Percentiles rank a stretch among this genome's conserved stretches.
Evolutionary conservation across 805 yeast species (phyloP).

Genomic region (Candida sithepensis): DNA sequence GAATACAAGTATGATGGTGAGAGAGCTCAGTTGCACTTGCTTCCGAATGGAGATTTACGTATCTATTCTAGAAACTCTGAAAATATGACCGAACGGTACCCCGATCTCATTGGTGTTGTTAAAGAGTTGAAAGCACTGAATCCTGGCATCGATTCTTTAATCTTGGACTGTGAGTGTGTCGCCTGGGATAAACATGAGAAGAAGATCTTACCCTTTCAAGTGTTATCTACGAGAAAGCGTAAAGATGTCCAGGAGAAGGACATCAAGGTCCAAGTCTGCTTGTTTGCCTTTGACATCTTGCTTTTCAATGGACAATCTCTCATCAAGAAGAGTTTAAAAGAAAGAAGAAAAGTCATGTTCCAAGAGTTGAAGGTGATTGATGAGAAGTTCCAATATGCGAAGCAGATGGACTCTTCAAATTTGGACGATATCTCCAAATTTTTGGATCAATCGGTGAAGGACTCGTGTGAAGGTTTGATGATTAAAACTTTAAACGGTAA

Average conservation of each 20-base stretch:
- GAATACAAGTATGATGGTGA: conserved; percentile 98
- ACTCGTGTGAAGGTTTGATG: conserved; percentile 95
- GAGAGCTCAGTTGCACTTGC: conserved; percentile 87
- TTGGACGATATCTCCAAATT: conserved; percentile 75
- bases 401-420: conserved; percentile 64
- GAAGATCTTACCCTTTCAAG: conserved; percentile 92
- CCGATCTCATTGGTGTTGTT: conserved; percentile 75
- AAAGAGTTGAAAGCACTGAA: conserved; percentile 38
- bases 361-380: conserved; percentile 55
- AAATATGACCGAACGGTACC: conserved; percentile 94
- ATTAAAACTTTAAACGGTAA: conserved; percentile 80
- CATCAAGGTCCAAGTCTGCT: conserved; percentile 85
- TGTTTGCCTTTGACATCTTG: conserved; percentile 87
- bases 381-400: conserved; percentile 83
- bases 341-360: conserved; percentile 61
- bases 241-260: conserved; percentile 87
- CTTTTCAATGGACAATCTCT: conserved; percentile 71
- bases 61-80: conserved; percentile 94
- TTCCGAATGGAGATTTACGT: conserved; percentile 60
- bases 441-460: conserved; percentile 84
- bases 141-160: conserved; percentile 49
- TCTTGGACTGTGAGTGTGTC: conserved; percentile 94
- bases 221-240: conserved; percentile 87
- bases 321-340: conserved; percentile 61
- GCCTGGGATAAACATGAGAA: conserved; percentile 83